Percentiles rank a stretch among this genome's conserved stretches.
Evolutionary conservation across 140 eudicot genomes (phyloP).

Genomic region (Oenanthe javanica): DNA sequence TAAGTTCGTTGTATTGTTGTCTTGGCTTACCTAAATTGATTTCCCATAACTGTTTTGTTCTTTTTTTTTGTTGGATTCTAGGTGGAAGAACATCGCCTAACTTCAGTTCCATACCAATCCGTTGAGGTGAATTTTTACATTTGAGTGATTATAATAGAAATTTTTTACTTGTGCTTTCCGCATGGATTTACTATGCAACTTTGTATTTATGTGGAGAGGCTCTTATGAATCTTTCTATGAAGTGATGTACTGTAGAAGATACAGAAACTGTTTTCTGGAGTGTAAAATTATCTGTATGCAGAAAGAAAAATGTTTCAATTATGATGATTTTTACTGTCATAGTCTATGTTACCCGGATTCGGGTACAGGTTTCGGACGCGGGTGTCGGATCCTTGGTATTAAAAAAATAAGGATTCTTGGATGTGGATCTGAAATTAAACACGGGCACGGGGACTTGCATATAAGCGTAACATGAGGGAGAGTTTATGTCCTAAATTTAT

Average conservation of each 20-base stretch:
- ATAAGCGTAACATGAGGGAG: too few species aligned
- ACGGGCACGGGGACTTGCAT: too few species aligned
- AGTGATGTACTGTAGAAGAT: background rate
- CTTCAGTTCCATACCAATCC: constrained; percentile 70
- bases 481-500: too few species aligned
- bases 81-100: constrained; percentile 90
- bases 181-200: background rate
- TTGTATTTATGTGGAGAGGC: background rate
- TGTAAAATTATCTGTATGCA: background rate
- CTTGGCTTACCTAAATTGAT: background rate
- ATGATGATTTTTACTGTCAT: background rate
- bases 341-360: too few species aligned
- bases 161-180: constrained; percentile 5
- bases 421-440: too few species aligned
- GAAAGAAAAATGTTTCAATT: background rate
- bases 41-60: constrained; percentile 3
- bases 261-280: background rate
- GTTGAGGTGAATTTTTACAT: constrained; percentile 58
- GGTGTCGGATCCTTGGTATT: too few species aligned
- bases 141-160: background rate
- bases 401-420: too few species aligned
- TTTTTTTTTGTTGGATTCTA: constrained; percentile 26
- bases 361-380: too few species aligned
- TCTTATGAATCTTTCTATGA: background rate
- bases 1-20: background rate